Evolutionary conservation across 371 early-diverging fungal species (phyloP).

Genomic region (Hamiltosporidium tvaerminnensis): DNA sequence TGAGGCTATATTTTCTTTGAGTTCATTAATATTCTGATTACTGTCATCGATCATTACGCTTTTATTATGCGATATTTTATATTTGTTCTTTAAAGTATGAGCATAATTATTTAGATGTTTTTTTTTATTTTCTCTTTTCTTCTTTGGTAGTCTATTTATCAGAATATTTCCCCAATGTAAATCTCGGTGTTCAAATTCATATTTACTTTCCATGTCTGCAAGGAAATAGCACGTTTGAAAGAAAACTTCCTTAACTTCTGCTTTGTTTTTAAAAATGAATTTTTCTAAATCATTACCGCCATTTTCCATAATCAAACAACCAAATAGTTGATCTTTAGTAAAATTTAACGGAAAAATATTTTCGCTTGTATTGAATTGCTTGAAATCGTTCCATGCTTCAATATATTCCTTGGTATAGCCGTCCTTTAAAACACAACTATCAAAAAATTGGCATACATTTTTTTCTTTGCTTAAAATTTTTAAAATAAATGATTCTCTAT

Average conservation of each 20-base stretch:
- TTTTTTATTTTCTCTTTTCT: too few species aligned
- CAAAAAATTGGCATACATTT: constrained; percentile 14
- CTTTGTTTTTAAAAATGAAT: constrained; percentile 25
- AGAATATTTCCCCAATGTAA: constrained; percentile 51
- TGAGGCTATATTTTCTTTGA: not conserved
- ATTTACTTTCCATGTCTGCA: constrained; percentile 30
- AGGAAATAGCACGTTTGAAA: constrained; percentile 4
- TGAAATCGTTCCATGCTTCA: not conserved
- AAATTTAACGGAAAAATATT: not conserved
- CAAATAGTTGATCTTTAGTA: constrained; percentile 10
- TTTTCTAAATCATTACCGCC: constrained; percentile 37
- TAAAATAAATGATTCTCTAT: constrained; percentile 24
- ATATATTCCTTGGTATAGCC: constrained; percentile 21
- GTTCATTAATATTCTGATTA: not conserved
- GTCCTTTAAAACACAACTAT: constrained; percentile 24
- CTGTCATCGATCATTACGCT: too few species aligned
- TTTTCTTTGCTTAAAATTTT: constrained; percentile 17
- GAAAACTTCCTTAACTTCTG: constrained; percentile 5
- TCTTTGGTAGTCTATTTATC: constrained; percentile 1
- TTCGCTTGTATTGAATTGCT: not conserved
- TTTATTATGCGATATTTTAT: too few species aligned
- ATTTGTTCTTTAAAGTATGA: too few species aligned
- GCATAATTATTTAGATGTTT: too few species aligned
- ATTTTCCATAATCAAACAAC: constrained; percentile 37
- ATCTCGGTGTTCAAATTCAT: constrained; percentile 48